A percentile compares a stretch with the other conserved stretches of the same genome.
phyloP scores from a whole-genome alignment of 176 grass and related monocot genomes.

The Dendrocalamus sinicus region DNA sequence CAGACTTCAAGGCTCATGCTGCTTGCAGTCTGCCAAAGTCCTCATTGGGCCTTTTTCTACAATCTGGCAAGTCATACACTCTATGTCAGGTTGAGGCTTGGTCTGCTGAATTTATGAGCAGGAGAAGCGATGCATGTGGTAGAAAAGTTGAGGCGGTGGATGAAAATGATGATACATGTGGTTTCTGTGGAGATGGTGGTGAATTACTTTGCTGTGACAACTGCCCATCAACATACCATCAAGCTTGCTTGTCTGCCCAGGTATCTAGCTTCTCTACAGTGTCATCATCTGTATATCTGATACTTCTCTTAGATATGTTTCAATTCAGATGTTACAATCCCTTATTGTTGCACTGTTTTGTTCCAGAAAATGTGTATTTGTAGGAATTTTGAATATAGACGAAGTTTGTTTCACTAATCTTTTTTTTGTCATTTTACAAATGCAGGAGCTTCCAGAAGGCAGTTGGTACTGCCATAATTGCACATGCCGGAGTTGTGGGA shows the following conservation, averaged over 20 bases:
- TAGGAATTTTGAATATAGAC: conserved; percentile 21
- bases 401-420: conserved; percentile 20
- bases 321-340: background rate
- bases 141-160: conserved; percentile 65
- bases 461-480: conserved; percentile 90
- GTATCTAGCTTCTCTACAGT: conserved; percentile 53
- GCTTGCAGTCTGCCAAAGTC: conserved; percentile 67
- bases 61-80: conserved; percentile 87
- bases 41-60: conserved; percentile 74
- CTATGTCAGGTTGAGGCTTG: conserved; percentile 90
- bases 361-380: conserved; percentile 21
- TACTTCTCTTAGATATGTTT: conserved; percentile 23
- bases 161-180: conserved; percentile 95
- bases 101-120: conserved; percentile 81
- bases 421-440: conserved; percentile 34
- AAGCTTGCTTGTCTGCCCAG: conserved; percentile 79
- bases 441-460: conserved; percentile 79
- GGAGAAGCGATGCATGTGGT: conserved; percentile 56
- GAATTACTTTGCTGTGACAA: conserved; percentile 97
- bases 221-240: conserved; percentile 96
- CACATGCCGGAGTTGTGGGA: conserved; percentile 66
- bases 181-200: conserved; percentile 94
- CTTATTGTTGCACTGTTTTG: conserved; percentile 30
- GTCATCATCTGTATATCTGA: background rate
- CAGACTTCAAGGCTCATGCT: conserved; percentile 84